Conservation (phyloP, 75 land plant genomes). For the Azolla pinnata region DNA sequence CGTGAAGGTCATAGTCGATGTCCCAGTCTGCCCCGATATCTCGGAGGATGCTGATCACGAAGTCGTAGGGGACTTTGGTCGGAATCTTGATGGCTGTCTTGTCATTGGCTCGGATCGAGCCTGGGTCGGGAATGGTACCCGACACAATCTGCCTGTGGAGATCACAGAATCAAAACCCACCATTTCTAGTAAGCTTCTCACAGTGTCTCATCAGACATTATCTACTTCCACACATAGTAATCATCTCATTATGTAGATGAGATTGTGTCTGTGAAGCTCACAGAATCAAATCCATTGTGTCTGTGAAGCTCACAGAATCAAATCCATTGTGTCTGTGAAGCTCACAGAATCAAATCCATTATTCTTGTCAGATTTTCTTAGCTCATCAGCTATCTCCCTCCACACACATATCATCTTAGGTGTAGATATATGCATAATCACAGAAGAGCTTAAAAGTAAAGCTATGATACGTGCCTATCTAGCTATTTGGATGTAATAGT, state of each 20-base stretch:
- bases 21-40: conserved; percentile 84
- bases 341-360: neutral
- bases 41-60: conserved; percentile 46
- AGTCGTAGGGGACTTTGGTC: conserved; percentile 43
- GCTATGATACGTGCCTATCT: no score
- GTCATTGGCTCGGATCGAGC: conserved; percentile 44
- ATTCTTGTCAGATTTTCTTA: no score
- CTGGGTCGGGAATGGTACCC: conserved; percentile 65
- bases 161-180: neutral
- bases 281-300: neutral
- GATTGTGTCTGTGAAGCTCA: no score
- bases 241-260: no score
- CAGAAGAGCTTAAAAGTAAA: no score
- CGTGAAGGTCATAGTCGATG: conserved; percentile 54
- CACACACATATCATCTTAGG: no score
- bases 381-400: no score
- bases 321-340: no score
- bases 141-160: conserved; percentile 48
- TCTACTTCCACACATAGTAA: neutral
- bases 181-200: no score
- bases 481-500: no score
- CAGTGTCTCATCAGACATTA: neutral
- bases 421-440: no score
- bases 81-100: conserved; percentile 43
- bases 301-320: neutral